Evolutionary conservation across 306 rosid genomes (phyloP).

Genomic region (Prinsepia uniflora): DNA sequence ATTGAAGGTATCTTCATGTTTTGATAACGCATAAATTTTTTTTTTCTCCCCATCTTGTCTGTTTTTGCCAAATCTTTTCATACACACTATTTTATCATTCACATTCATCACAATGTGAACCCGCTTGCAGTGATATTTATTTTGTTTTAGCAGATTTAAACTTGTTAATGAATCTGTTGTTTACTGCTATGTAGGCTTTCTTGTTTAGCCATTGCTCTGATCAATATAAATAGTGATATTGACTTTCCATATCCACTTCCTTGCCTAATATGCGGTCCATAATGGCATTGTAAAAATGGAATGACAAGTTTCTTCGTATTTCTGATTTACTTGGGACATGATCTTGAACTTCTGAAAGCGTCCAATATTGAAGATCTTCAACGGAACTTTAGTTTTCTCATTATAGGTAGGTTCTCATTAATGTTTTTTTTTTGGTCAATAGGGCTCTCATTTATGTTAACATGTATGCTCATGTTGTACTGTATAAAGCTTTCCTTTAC

Average conservation of each 20-base stretch:
- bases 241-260: too few species aligned
- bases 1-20: slow-evolving; percentile 1
- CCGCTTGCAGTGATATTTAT: background rate
- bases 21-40: slow-evolving; percentile 14
- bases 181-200: too few species aligned
- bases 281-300: too few species aligned
- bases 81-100: too few species aligned
- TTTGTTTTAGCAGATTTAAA: too few species aligned
- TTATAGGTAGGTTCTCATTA: background rate
- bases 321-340: background rate
- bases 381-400: too few species aligned
- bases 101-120: background rate
- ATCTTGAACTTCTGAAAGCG: background rate
- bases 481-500: background rate
- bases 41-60: slow-evolving; percentile 3
- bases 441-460: background rate
- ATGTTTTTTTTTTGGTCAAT: background rate
- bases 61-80: too few species aligned
- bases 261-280: too few species aligned
- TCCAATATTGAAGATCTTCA: background rate
- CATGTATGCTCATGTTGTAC: background rate
- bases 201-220: too few species aligned
- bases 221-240: too few species aligned
- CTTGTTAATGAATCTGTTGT: too few species aligned
- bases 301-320: too few species aligned